These are phyloP conservation scores for Marvania coccoides DNA, from an alignment of 139 green algal genomes.

Conservation along the genomic window DNA sequence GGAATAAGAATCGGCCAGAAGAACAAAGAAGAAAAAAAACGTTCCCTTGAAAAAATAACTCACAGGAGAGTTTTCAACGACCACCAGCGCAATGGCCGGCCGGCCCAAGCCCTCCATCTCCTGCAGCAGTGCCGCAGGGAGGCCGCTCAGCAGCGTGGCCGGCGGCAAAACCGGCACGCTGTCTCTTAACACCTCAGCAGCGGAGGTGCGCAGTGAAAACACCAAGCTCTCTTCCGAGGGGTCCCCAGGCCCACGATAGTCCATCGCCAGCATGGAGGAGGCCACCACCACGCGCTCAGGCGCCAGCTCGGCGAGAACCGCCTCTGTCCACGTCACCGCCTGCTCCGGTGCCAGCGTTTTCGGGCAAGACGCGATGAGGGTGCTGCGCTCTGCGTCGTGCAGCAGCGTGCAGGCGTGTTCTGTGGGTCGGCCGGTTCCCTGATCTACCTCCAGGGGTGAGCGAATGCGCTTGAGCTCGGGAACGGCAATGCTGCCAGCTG, in stretches of 20 bases:
- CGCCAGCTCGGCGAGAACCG: neutral
- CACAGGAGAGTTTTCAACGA: neutral
- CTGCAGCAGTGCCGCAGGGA: constrained; percentile 16
- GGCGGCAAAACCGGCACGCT: neutral
- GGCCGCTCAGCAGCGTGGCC: constrained; percentile 4
- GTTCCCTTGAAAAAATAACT: too few relatives aligned
- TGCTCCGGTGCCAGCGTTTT: constrained; percentile 11
- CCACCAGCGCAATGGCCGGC: neutral
- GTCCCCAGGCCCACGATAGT: constrained; percentile 18
- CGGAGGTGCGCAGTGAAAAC: neutral
- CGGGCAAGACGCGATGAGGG: neutral
- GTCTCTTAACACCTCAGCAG: neutral
- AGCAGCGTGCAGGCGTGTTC: constrained; percentile 10
- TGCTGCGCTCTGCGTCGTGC: neutral
- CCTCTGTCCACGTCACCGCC: neutral
- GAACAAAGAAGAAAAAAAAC: too few relatives aligned
- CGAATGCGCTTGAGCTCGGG: constrained; percentile 8
- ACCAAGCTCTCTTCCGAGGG: constrained; percentile 18
- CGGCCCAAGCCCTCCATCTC: neutral
- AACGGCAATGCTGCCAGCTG: neutral
- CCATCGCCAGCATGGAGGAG: constrained; percentile 10
- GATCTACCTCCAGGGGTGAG: constrained; percentile 10
- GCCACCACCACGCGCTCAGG: neutral
- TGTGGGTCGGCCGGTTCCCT: neutral
- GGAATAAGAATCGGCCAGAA: too few relatives aligned